Base-by-base conservation (phyloP, 2,329 filamentous ascomycete genomes). In the Alternaria sp. region DNA sequence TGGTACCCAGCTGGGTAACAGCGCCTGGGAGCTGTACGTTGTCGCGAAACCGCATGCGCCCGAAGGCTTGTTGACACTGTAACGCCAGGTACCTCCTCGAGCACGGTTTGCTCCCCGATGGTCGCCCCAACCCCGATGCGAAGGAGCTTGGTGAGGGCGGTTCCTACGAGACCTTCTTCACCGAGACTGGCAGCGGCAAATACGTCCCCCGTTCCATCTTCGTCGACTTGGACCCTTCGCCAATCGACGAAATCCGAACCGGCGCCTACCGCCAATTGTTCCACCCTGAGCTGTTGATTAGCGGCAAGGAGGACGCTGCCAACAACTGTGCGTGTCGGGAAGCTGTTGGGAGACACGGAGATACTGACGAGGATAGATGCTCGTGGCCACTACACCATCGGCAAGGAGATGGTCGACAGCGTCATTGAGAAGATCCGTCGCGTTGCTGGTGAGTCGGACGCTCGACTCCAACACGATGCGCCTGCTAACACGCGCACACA, bases 251-350 rank as follows among this genome's bases (percentile, higher is more conserved):
- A 84, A 90, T 91, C 80, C 87, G 89, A 61, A 91, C 88, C 55
- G 88, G 89, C 61, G 63, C 73, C 66, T 91, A 90, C 81, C 87
- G 88, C 71, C 84, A 88, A 75, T 86, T 91, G 62, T 91, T 90
- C 84, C 89, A 91, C 81, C 89, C 89, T 46, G 89, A 91, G 83
- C 84, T 89, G 70, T 80, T 91, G 75, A 87, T 91, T 76, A 91
- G 86, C 79, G 89, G 89, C 80, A 91, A 91, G 85, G 89, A 91
- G 79, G 89, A 91, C 85, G 89, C 89, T 60, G 88, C 89, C 81
- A 91, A 91, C 83, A 91, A 91, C 84, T 91, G 84, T 86, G 78
- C 54, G 81, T 62, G 41, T 18, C 9, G n/a, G 22, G 20, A 42
- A 38, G 38, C 12, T 12, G 8, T 16, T 16, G 14, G 26, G 7